phyloP scores from a whole-genome alignment of 768 basidiomycete genomes.

The Exsudoporus frostii region DNA sequence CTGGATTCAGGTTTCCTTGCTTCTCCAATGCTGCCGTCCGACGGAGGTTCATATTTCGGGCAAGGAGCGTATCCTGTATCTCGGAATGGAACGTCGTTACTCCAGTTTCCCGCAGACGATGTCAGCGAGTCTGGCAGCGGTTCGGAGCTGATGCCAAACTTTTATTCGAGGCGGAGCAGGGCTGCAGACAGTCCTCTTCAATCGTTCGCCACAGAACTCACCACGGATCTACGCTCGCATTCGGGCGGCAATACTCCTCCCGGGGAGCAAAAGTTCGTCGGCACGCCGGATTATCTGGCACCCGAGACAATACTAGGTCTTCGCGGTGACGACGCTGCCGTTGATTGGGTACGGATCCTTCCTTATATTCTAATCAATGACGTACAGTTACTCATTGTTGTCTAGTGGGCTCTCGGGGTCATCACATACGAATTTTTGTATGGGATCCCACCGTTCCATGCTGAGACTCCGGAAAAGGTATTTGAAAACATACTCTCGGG shows the following conservation, averaged over 20 bases:
- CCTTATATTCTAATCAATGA: constrained; percentile 8
- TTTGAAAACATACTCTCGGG: constrained; percentile 98
- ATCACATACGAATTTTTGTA: constrained; percentile 98
- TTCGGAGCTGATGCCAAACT: constrained; percentile 67
- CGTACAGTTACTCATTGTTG: constrained; percentile 12
- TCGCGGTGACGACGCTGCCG: constrained; percentile 89
- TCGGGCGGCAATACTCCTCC: constrained; percentile 60
- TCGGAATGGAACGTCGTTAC: constrained; percentile 62
- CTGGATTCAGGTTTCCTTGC: constrained; percentile 77
- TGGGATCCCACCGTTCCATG: constrained; percentile 96
- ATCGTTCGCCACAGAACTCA: constrained; percentile 83
- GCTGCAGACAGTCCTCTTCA: constrained; percentile 75
- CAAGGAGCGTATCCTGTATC: constrained; percentile 60
- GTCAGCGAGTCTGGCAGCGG: constrained; percentile 80
- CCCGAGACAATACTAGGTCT: constrained; percentile 95
- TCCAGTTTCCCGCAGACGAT: constrained; percentile 73
- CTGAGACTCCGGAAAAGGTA: constrained; percentile 93
- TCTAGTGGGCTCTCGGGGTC: constrained; percentile 96
- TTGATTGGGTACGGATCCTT: constrained; percentile 83
- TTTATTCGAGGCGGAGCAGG: constrained; percentile 51
- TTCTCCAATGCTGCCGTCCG: constrained; percentile 66
- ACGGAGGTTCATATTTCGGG: constrained; percentile 79
- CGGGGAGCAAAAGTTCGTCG: constrained; percentile 91
- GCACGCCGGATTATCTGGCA: constrained; percentile 96
- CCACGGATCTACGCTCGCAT: constrained; percentile 79